These are phyloP conservation scores for Aureobasidium sp. DNA, from an alignment of 2,329 filamentous ascomycete genomes.

Conservation along the genomic window DNA sequence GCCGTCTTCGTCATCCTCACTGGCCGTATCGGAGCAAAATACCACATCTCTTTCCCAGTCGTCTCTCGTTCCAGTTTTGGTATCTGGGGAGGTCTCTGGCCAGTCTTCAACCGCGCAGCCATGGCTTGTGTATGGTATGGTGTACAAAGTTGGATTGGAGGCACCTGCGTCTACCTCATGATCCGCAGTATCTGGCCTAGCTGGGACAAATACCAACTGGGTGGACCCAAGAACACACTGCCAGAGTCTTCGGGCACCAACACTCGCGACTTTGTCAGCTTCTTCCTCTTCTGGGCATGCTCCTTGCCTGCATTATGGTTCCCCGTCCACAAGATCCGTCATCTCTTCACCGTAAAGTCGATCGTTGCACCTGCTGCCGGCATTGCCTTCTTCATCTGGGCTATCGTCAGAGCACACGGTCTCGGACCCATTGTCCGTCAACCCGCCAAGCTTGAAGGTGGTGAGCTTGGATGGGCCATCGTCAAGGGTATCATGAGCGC, in stretches of 20 bases:
- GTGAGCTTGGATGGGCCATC: conserved; percentile 69
- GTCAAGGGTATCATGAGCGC: conserved; percentile 81
- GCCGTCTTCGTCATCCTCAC: conserved; percentile 68
- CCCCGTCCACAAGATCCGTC: conserved; percentile 78
- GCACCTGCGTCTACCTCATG: conserved; percentile 67
- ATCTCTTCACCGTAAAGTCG: conserved; percentile 85
- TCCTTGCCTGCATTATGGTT: conserved; percentile 83
- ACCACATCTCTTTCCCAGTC: conserved; percentile 86
- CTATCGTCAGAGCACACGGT: conserved; percentile 70
- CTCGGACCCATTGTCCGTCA: conserved; percentile 76
- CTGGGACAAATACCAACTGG: conserved; percentile 33
- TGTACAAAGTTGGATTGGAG: conserved; percentile 76
- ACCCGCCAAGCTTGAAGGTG: conserved; percentile 54
- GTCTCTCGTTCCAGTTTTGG: conserved; percentile 71
- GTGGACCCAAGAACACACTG: conserved; percentile 57
- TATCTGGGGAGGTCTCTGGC: conserved; percentile 84
- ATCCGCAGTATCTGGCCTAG: conserved; percentile 71
- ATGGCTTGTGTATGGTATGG: conserved; percentile 87
- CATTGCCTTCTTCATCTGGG: conserved; percentile 81
- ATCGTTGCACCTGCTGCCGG: conserved; percentile 74
- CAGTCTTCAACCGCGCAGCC: conserved; percentile 75
- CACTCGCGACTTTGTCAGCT: conserved; percentile 68
- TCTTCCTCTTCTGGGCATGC: conserved; percentile 77
- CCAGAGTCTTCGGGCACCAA: conserved; percentile 57
- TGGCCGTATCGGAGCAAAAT: conserved; percentile 74